Percentiles rank a stretch among this genome's conserved stretches.
Conservation (phyloP, 331 rosid species). For the Pyrus hybrid region DNA sequence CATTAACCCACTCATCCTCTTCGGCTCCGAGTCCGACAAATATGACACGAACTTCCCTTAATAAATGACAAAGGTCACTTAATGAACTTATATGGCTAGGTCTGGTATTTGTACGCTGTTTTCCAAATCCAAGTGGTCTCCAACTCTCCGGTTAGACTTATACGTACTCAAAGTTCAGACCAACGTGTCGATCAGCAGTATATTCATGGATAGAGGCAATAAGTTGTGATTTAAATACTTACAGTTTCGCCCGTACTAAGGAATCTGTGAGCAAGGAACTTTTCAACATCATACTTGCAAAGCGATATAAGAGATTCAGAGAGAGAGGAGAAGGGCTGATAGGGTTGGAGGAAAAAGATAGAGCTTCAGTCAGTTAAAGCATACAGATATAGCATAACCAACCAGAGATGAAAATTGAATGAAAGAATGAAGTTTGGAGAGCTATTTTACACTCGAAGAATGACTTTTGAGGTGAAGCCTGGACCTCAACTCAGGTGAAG, state of each 20-base stretch:
- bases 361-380: background rate
- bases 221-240: constrained; percentile 29
- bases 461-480: background rate
- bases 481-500: background rate
- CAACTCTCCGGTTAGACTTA: background rate
- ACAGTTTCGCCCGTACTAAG: constrained; percentile 66
- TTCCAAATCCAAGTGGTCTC: background rate
- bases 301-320: background rate
- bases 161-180: background rate
- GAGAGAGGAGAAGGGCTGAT: no score
- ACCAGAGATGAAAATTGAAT: background rate
- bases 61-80: constrained; percentile 31
- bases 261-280: constrained; percentile 56
- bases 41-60: constrained; percentile 90
- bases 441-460: background rate
- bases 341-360: background rate
- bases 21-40: constrained; percentile 77
- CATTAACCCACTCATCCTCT: constrained; percentile 85
- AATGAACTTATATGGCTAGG: background rate
- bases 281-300: constrained; percentile 82
- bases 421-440: background rate
- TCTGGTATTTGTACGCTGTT: background rate
- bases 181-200: no score
- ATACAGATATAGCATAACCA: background rate
- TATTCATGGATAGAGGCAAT: background rate